Evolutionary conservation across 2,329 filamentous ascomycete genomes (phyloP), one percentile per base, ranked within the genome.

Genomic region (Aspergillus tamarii): DNA sequence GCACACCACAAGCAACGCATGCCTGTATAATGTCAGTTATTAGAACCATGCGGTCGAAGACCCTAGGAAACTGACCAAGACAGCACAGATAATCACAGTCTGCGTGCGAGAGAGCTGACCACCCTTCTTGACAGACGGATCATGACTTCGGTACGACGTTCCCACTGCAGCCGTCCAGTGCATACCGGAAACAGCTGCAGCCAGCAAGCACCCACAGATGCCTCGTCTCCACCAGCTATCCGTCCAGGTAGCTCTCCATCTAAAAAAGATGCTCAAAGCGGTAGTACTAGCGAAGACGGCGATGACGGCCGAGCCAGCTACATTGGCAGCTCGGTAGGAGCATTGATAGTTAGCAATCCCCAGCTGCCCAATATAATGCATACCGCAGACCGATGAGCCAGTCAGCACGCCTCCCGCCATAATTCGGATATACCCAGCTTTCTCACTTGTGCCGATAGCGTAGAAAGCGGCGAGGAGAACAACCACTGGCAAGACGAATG

Each of bases 301-400:
- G 66, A 96, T 93, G 53, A 90, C 74, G 23, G 87, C 87, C 6
- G 92, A 87, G 2, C 89, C 91, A 2, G 89, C 79, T 19, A 96
- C 84, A 72, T 88, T 87, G 26, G 78, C 79, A 16, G 80, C 73
- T 4, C 79, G 76, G 69, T 94, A 93, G 12, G 82, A 78, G 69
- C 91, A 89, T 4, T 74, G 78, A 73, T 95, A 96, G 74, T 96
- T 94, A 32, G 84, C 84, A 65, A 94, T 93, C 39, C 92, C 92
- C 36, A 90, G 86, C 73, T 96, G 93, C n/a, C 92, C 92, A 21
- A 94, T 82, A 72, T 95, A 96, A 76, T 96, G 91, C 92, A 96
- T 95, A 36, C 90, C 91, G 64, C 90, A 92, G 57, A 95, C 89
- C 26, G 91, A 89, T 6, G 88, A 82, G 16, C 93, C 93, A 1